phyloP scores from a whole-genome alignment of 2,329 filamentous ascomycete species.

The Fusarium humuli region DNA sequence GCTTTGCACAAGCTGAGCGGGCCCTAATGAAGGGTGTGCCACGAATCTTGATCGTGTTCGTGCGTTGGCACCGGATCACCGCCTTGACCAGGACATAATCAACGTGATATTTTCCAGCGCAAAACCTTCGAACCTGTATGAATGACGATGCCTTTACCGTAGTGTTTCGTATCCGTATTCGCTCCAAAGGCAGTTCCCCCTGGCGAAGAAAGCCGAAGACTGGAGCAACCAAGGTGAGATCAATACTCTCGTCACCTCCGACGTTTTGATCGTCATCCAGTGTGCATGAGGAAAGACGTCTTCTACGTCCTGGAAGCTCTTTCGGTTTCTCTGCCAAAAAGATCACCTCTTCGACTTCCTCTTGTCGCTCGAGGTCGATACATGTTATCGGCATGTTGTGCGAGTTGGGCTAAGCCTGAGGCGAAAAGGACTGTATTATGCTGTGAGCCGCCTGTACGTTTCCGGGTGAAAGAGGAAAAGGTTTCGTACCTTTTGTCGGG shows the following conservation, averaged over 20 bases:
- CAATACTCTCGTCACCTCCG: slow-evolving; percentile 47
- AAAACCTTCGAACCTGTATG: slow-evolving; percentile 45
- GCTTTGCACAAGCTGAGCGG: slow-evolving; percentile 50
- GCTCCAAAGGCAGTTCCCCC: slow-evolving; percentile 42
- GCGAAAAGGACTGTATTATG: slow-evolving; percentile 3
- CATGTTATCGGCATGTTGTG: slow-evolving; percentile 17
- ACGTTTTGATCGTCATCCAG: slow-evolving; percentile 23
- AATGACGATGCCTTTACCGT: slow-evolving; percentile 44
- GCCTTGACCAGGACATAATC: slow-evolving; percentile 57
- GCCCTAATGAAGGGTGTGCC: slow-evolving; percentile 55
- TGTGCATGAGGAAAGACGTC: slow-evolving; percentile 42
- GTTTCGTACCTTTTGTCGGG: neutral
- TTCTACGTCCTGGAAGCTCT: neutral
- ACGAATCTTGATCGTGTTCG: slow-evolving; percentile 48
- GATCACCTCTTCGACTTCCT: slow-evolving; percentile 22
- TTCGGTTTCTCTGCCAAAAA: slow-evolving; percentile 32
- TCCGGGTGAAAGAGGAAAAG: neutral
- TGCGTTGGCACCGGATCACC: slow-evolving; percentile 51
- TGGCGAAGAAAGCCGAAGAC: slow-evolving; percentile 25
- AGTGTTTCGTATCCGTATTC: slow-evolving; percentile 12
- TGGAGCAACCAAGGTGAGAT: slow-evolving; percentile 48
- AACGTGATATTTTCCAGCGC: slow-evolving; percentile 43
- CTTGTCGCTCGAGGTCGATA: slow-evolving; percentile 10
- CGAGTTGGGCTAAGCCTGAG: neutral
- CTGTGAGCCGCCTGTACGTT: slow-evolving; percentile 4